Evolutionary conservation across 2,329 filamentous ascomycete species (phyloP), one percentile per base, ranked within the genome.

Genomic region (Colletotrichum endophyticum): DNA sequence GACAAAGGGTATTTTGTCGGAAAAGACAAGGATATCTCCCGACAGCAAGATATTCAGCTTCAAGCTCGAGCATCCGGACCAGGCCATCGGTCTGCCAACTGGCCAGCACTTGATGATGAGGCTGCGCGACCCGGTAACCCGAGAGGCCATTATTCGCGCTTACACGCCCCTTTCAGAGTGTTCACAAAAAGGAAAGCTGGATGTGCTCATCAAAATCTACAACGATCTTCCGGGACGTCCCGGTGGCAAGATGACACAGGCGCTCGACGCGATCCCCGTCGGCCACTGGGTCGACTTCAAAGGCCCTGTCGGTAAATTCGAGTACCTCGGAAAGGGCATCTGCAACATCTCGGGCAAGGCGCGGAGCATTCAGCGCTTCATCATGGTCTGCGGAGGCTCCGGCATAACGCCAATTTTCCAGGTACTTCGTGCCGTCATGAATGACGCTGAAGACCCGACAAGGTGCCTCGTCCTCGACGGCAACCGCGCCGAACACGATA

Each of bases 321-420:
- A 94, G 80, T 98, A 98, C 80, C 86, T 93, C 0, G 94, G 94
- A 1, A 85, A 87, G 0, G 95, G 96, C 0, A 78, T 84, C 3
- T 95, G 94, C 80, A 81, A 86, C 1, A 85, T 98, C 57, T 91
- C 91, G 36, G 90, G 90, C 0, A 88, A 87, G 25, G 83, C 87
- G 73, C 87, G 93, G 12, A 84, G 80, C 0, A 90, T 98, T 2
- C 90, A 89, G 69, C 90, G 89, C 15, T 95, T 98, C 83, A 88
- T 94, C 82, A 98, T 98, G 95, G 92, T 98, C 36, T 97, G 95
- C 80, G 96, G 91, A 16, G 96, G 96, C 8, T 95, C 92, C n/a
- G 96, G 96, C 1, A 94, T 98, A 81, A 98, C 96, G n/a, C 96
- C 96, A 0, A 95, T 98, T 78, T 97, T 93, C 84, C 95, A 97